phyloP scores from a whole-genome alignment of 2,329 filamentous ascomycete species.

The Fonsecaea multimorphosa region DNA sequence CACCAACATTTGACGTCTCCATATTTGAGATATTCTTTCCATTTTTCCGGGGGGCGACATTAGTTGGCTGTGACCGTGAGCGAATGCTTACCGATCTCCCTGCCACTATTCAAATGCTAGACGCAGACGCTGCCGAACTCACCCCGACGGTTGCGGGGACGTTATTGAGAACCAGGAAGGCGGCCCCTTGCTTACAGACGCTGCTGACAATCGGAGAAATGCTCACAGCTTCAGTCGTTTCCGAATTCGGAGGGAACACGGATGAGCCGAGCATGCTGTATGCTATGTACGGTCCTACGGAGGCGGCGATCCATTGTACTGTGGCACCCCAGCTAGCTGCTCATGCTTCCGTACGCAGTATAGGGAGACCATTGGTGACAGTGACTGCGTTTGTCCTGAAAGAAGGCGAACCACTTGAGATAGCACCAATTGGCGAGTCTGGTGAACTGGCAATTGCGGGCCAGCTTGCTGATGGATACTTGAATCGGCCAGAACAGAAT shows the following conservation, averaged over 20 bases:
- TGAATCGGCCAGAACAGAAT: constrained; percentile 81
- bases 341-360: constrained; percentile 67
- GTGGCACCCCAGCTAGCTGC: constrained; percentile 68
- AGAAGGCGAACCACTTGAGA: constrained; percentile 52
- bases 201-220: constrained; percentile 92
- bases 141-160: constrained; percentile 87
- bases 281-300: constrained; percentile 94
- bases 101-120: constrained; percentile 65
- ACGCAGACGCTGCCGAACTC: constrained; percentile 83
- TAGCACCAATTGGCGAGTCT: constrained; percentile 69
- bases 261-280: constrained; percentile 70
- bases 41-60: constrained; percentile 72
- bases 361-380: constrained; percentile 79
- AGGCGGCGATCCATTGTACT: constrained; percentile 90
- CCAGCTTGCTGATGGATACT: constrained; percentile 79
- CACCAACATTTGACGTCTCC: constrained; percentile 91
- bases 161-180: constrained; percentile 69
- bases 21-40: constrained; percentile 96
- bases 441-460: constrained; percentile 86
- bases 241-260: constrained; percentile 73
- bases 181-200: constrained; percentile 71
- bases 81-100: constrained; percentile 78
- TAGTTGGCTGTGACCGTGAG: constrained; percentile 72
- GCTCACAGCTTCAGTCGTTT: constrained; percentile 77
- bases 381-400: constrained; percentile 77